These are phyloP conservation scores for Wallacemonas sp. DNA, from an alignment of 208 protist species.

Conservation along the genomic window DNA sequence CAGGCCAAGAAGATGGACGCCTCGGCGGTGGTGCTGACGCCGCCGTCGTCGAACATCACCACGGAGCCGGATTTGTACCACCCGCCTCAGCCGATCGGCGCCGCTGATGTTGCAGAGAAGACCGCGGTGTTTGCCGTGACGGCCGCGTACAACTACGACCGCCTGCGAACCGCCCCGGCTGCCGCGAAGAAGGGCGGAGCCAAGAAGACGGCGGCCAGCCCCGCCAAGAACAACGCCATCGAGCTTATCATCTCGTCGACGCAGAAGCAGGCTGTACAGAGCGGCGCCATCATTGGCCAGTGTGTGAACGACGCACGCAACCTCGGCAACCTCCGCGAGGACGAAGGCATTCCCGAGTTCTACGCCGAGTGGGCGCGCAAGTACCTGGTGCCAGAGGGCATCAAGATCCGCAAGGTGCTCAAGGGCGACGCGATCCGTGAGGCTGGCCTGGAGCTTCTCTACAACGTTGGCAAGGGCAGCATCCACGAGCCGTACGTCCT, in stretches of 20 bases:
- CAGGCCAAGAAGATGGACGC: conserved; percentile 48
- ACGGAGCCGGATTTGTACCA: conserved; percentile 47
- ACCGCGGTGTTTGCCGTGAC: conserved; percentile 72
- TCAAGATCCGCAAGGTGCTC: conserved; percentile 56
- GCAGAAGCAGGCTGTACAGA: conserved; percentile 43
- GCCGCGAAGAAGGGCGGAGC: conserved; percentile 15
- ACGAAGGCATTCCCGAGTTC: conserved; percentile 77
- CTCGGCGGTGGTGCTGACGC: conserved; percentile 24
- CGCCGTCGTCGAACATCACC: conserved; percentile 21
- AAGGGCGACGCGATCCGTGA: conserved; percentile 47
- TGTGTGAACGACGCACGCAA: conserved; percentile 81
- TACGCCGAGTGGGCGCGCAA: conserved; percentile 72
- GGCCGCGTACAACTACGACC: conserved; percentile 74
- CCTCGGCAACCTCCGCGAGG: conserved; percentile 82
- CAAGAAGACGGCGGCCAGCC: neutral
- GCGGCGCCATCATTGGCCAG: conserved; percentile 64
- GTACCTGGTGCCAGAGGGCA: conserved; percentile 37
- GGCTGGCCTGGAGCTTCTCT: conserved; percentile 67
- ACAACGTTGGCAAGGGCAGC: conserved; percentile 84
- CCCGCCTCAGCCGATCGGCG: conserved; percentile 33
- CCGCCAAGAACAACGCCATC: conserved; percentile 18
- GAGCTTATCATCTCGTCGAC: conserved; percentile 45
- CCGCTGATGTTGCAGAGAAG: conserved; percentile 62
- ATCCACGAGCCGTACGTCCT: conserved; percentile 70
- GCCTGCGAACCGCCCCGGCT: conserved; percentile 31